Evolutionary conservation across 2,329 filamentous ascomycete genomes (phyloP).

Genomic region (Akanthomyces lecanii): DNA sequence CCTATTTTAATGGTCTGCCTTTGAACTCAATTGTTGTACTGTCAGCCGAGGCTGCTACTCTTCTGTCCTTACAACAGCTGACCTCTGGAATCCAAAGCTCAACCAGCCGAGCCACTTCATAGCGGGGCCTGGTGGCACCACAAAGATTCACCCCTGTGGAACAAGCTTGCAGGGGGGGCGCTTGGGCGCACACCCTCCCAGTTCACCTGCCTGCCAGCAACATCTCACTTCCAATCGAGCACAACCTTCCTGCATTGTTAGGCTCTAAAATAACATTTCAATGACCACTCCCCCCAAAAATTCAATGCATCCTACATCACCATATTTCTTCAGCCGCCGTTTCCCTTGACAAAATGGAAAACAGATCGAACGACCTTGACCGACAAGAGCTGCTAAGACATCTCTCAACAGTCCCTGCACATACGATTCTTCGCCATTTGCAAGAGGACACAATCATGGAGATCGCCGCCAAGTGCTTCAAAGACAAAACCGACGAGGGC

Average conservation of each 20-base stretch:
- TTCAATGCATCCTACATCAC: not conserved
- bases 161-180: not conserved
- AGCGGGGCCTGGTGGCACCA: not conserved
- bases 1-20: not conserved
- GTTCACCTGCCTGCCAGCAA: not conserved
- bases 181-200: not conserved
- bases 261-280: not conserved
- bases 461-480: slow-evolving; percentile 21
- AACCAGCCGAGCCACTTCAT: not conserved
- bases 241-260: not conserved
- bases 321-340: not conserved
- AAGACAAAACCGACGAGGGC: not conserved
- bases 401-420: slow-evolving; percentile 16
- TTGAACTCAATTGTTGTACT: too few relatives aligned
- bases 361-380: not conserved
- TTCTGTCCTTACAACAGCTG: not conserved
- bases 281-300: not conserved
- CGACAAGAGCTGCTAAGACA: slow-evolving; percentile 20
- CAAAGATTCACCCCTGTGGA: not conserved
- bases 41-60: not conserved
- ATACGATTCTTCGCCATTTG: slow-evolving; percentile 21
- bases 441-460: slow-evolving; percentile 23
- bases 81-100: not conserved
- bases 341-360: slow-evolving; percentile 18
- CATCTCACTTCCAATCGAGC: not conserved